These are phyloP conservation scores for Clarireedia hainanense DNA, from an alignment of 2,329 filamentous ascomycete genomes.

Conservation along the genomic window DNA sequence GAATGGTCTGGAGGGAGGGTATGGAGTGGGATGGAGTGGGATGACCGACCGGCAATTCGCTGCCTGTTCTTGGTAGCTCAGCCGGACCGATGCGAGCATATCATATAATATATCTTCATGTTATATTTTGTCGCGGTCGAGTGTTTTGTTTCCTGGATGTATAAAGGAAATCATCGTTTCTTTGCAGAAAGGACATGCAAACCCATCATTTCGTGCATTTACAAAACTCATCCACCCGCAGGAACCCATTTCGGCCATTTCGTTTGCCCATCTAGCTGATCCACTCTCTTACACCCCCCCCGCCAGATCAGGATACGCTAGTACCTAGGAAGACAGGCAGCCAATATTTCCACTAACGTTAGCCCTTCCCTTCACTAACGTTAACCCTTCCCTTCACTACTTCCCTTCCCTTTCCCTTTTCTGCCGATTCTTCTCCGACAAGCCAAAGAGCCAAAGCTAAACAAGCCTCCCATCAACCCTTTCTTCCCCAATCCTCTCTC, in stretches of 20 bases:
- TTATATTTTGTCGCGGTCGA: no score
- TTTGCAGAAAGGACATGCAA: no score
- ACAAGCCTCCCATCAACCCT: neutral
- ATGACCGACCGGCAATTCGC: no score
- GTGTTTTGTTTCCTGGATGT: no score
- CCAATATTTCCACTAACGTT: neutral
- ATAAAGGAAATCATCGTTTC: no score
- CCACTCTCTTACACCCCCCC: conserved; percentile 4
- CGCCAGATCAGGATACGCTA: conserved; percentile 1
- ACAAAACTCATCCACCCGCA: neutral
- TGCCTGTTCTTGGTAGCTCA: no score
- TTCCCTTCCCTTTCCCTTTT: neutral
- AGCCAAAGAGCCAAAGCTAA: neutral
- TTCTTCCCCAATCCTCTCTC: conserved; percentile 5
- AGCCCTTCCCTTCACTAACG: neutral
- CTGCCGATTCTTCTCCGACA: neutral
- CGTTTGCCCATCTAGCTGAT: neutral
- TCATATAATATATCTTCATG: no score
- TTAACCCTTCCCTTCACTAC: neutral
- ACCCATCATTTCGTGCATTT: neutral
- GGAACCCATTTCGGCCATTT: neutral
- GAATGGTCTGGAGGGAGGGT: no score
- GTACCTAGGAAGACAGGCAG: neutral
- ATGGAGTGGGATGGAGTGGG: no score
- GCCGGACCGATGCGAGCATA: no score